Conservation (phyloP, 208 protist genomes). For the Leishmania arabica region DNA sequence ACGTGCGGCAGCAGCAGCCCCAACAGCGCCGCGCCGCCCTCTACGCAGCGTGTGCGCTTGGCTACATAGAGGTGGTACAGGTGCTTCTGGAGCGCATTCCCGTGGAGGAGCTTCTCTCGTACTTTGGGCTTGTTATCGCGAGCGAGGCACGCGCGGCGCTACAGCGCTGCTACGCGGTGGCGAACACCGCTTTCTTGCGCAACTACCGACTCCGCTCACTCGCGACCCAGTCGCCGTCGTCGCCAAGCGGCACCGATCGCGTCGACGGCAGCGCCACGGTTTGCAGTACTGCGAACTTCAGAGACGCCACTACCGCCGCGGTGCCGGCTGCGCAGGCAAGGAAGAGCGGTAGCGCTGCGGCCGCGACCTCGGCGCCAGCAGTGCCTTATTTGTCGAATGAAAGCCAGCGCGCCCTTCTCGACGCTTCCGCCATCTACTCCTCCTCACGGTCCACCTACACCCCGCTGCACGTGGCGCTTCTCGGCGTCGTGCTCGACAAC, state of each 20-base stretch:
- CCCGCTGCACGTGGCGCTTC: constrained; percentile 65
- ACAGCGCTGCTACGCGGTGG: constrained; percentile 23
- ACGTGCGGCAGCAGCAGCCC: constrained; percentile 21
- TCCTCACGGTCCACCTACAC: constrained; percentile 58
- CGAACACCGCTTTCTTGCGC: constrained; percentile 19
- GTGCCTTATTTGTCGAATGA: constrained; percentile 22
- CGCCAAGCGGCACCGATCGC: background rate
- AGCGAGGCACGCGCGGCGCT: constrained; percentile 32
- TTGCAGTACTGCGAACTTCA: background rate
- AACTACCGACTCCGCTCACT: constrained; percentile 15
- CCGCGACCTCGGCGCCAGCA: background rate
- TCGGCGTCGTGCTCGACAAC: constrained; percentile 50
- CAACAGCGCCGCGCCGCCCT: constrained; percentile 61
- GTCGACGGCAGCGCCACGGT: background rate
- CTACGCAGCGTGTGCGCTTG: constrained; percentile 60
- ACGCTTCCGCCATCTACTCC: constrained; percentile 39
- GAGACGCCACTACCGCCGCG: background rate
- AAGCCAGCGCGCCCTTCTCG: constrained; percentile 24
- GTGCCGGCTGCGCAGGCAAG: background rate
- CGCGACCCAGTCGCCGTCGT: background rate
- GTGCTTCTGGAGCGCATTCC: constrained; percentile 73
- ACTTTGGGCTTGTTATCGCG: constrained; percentile 54
- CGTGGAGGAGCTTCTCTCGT: constrained; percentile 58
- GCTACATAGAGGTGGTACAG: constrained; percentile 69
- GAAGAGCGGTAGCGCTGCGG: background rate